phyloP scores from a whole-genome alignment of 1,284 basidiomycete species.

The Limonomyces culmigenus region DNA sequence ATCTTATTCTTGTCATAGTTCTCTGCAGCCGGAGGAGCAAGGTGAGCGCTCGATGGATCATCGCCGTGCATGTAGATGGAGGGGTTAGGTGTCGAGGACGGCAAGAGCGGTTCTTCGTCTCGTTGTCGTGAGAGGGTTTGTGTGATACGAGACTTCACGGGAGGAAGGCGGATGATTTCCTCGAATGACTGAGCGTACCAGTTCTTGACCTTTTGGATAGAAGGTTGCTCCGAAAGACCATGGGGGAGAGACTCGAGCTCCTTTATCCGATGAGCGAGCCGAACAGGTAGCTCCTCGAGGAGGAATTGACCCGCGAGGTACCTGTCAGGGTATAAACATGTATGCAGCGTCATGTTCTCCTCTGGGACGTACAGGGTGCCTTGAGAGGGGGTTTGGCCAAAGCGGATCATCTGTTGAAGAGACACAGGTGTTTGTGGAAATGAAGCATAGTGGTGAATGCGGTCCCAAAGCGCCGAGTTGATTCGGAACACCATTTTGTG shows the following conservation, averaged over 20 bases:
- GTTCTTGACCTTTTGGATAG: conserved; percentile 90
- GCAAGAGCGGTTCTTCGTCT: conserved; percentile 25
- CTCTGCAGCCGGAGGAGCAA: neutral
- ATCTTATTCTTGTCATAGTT: conserved; percentile 35
- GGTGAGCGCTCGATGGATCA: conserved; percentile 9
- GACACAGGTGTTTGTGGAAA: conserved; percentile 93
- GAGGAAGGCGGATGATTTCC: conserved; percentile 78
- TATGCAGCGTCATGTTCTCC: conserved; percentile 43
- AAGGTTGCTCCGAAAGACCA: conserved; percentile 82
- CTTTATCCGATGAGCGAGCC: conserved; percentile 90
- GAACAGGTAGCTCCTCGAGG: conserved; percentile 80
- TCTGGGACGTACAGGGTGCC: conserved; percentile 78
- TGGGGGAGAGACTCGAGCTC: conserved; percentile 93
- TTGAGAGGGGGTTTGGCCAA: conserved; percentile 76
- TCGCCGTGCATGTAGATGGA: conserved; percentile 25
- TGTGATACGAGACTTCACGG: no score
- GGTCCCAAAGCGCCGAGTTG: conserved; percentile 73
- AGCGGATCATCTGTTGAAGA: conserved; percentile 81
- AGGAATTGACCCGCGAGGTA: neutral
- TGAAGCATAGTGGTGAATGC: conserved; percentile 85
- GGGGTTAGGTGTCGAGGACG: conserved; percentile 58
- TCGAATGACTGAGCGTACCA: conserved; percentile 99
- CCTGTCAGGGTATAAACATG: neutral
- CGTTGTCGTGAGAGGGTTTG: conserved; percentile 45
- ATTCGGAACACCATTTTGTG: conserved; percentile 44